Evolutionary conservation across 768 basidiomycete species (phyloP), one percentile per base, ranked within the genome.

Genomic region (Cystofilobasidium macerans): DNA sequence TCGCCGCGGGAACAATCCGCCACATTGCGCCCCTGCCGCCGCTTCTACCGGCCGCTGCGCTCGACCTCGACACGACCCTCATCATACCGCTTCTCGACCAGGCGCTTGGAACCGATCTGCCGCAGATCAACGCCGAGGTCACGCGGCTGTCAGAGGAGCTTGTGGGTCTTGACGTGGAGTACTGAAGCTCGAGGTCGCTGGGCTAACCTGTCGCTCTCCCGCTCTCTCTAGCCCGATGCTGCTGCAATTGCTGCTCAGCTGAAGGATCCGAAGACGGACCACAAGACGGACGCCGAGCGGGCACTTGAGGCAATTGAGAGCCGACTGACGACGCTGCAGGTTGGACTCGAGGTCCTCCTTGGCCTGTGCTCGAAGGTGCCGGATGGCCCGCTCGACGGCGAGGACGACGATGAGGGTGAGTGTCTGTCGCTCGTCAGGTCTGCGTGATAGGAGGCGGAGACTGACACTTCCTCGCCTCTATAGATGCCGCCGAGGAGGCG

Each of bases 291-390:
- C 0, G 80, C 81, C 18, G 87, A 92, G 72, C 63, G 83, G 14
- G 84, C 86, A 71, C 80, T 95, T 2, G 87, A 88, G 68, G 78
- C 78, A 33, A 78, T 91, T 18, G 92, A 97, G 76, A 78, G 79
- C 20, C 82, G 78, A 62, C 75, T 95, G 61, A 81, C 85, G 70
- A 87, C 86, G 1, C 80, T 89, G 14, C 86, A 87, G 69, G 80
- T 92, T 36, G 84, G 86, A n/a, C 79, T 95, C 32, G 92, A 97
- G 76, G 84, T 95, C 57, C 75, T 95, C 69, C 93, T 90, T 0
- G 86, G 86, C 35, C 79, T 82, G n/a, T 95, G 89, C 73, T 91
- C 91, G 24, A 88, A 85, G 8, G 77, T 95, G 45, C 89, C 89
- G 6, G 51, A 54, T 8, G 51, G 51, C 2, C 28, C 28, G 26